phyloP scores from a whole-genome alignment of 129 eudicot genomes.

The Gnaphalium uliginosum region DNA sequence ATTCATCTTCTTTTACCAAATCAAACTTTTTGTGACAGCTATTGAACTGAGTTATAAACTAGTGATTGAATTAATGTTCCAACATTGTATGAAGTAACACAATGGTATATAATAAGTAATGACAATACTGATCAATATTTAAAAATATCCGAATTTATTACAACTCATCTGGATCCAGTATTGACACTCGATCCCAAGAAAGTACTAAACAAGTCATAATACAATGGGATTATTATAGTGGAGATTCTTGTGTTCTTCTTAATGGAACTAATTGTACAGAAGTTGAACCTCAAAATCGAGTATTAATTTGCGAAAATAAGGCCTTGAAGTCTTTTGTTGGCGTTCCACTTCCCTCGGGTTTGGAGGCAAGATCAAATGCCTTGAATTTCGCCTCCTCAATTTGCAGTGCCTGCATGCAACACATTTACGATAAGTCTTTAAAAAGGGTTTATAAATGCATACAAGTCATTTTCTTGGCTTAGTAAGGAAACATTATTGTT shows the following conservation, averaged over 20 bases:
- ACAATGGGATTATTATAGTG: not conserved
- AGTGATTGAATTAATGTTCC: not conserved
- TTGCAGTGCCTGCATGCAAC: constrained; percentile 57
- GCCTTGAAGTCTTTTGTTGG: constrained; percentile 88
- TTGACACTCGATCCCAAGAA: constrained; percentile 1
- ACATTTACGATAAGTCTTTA: not conserved
- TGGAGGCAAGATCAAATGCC: constrained; percentile 92
- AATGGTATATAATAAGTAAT: not conserved
- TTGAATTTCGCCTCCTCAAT: constrained; percentile 83
- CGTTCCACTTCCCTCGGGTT: constrained; percentile 88
- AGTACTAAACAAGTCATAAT: not conserved
- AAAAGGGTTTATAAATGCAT: not conserved
- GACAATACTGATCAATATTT: not conserved
- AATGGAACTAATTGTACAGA: not conserved
- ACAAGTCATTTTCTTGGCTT: not conserved
- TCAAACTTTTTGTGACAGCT: not conserved
- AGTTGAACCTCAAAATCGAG: constrained; percentile 47
- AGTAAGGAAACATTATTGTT: not conserved
- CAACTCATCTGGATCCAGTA: constrained; percentile 14
- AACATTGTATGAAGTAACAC: not conserved
- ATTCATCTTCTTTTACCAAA: no score
- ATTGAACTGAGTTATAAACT: not conserved
- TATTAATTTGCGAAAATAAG: constrained; percentile 62
- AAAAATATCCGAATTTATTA: constrained; percentile 18
- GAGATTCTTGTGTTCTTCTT: constrained; percentile 1